Percentiles rank a stretch among this genome's conserved stretches.
phyloP scores from a whole-genome alignment of 805 yeast species.

The Metschnikowia rubicola region DNA sequence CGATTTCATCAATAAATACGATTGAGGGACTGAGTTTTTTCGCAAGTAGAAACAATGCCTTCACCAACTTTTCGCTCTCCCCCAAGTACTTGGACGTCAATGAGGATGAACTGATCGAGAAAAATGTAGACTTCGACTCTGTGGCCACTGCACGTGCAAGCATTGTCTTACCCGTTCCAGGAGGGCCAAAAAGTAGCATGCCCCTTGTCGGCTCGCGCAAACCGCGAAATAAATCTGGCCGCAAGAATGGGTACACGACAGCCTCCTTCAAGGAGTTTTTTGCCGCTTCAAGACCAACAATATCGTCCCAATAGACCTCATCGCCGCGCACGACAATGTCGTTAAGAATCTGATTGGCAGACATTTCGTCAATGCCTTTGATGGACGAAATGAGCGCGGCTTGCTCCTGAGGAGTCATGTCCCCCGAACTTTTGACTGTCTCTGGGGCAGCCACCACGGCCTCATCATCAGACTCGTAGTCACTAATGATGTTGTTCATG shows the following conservation, averaged over 20 bases:
- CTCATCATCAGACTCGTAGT: slow-evolving; percentile 20
- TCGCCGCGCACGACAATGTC: slow-evolving; percentile 90
- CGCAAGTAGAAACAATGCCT: slow-evolving; percentile 83
- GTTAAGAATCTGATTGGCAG: slow-evolving; percentile 80
- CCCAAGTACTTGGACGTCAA: slow-evolving; percentile 86
- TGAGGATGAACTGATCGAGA: slow-evolving; percentile 86
- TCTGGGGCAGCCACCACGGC: background rate
- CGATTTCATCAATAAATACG: slow-evolving; percentile 94
- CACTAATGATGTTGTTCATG: slow-evolving; percentile 25
- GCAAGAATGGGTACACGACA: slow-evolving; percentile 89
- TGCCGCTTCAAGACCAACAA: slow-evolving; percentile 88
- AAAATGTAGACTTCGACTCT: slow-evolving; percentile 89
- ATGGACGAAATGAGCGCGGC: slow-evolving; percentile 42
- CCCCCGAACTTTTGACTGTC: slow-evolving; percentile 3
- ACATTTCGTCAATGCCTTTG: slow-evolving; percentile 70
- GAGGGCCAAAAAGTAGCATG: slow-evolving; percentile 95
- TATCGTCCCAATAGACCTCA: slow-evolving; percentile 91
- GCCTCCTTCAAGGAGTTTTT: slow-evolving; percentile 88
- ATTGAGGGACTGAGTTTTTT: slow-evolving; percentile 86
- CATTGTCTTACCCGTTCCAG: slow-evolving; percentile 99
- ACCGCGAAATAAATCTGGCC: slow-evolving; percentile 91
- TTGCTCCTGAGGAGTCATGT: slow-evolving; percentile 25
- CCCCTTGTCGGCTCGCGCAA: slow-evolving; percentile 93
- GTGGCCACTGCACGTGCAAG: slow-evolving; percentile 95
- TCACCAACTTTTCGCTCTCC: slow-evolving; percentile 88